phyloP scores from a whole-genome alignment of 306 rosid genomes.

The Leucaena leucocephala region DNA sequence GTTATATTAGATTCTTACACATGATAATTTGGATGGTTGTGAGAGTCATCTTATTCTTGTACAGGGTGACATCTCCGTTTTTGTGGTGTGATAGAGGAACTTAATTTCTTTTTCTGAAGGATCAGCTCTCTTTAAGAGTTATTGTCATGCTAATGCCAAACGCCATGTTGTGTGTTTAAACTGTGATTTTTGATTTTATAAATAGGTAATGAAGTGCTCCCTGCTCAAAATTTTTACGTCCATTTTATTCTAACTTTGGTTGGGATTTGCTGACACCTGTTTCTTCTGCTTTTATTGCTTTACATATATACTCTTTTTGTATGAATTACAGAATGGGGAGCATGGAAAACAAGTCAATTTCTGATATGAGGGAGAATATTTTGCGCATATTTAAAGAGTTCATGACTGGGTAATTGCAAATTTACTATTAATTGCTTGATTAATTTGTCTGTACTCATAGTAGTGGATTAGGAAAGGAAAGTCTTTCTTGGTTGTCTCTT shows the following conservation, averaged over 20 bases:
- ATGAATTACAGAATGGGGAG: conserved; percentile 45
- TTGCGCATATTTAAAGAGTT: conserved; percentile 55
- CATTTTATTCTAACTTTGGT: not conserved
- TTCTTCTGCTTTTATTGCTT: not conserved
- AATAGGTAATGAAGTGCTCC: not conserved
- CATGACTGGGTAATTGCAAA: conserved; percentile 64
- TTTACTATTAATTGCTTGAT: not conserved
- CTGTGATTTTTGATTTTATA: not conserved
- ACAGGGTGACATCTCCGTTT: too few relatives aligned
- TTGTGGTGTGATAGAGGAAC: too few relatives aligned
- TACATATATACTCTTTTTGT: not conserved
- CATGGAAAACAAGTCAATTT: conserved; percentile 36
- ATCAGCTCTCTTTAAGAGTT: not conserved
- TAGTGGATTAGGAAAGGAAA: not conserved
- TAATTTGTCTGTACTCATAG: not conserved
- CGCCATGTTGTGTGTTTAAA: not conserved
- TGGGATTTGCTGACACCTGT: not conserved
- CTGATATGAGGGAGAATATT: conserved; percentile 39
- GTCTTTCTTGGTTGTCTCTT: not conserved
- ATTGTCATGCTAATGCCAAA: not conserved
- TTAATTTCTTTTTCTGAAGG: too few relatives aligned
- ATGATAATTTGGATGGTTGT: too few relatives aligned
- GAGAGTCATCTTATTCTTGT: too few relatives aligned
- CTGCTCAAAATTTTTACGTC: too few relatives aligned
- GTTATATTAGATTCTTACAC: too few relatives aligned